phyloP scores from a whole-genome alignment of 2,329 filamentous ascomycete genomes.

The Proliferodiscus dingleyae region DNA sequence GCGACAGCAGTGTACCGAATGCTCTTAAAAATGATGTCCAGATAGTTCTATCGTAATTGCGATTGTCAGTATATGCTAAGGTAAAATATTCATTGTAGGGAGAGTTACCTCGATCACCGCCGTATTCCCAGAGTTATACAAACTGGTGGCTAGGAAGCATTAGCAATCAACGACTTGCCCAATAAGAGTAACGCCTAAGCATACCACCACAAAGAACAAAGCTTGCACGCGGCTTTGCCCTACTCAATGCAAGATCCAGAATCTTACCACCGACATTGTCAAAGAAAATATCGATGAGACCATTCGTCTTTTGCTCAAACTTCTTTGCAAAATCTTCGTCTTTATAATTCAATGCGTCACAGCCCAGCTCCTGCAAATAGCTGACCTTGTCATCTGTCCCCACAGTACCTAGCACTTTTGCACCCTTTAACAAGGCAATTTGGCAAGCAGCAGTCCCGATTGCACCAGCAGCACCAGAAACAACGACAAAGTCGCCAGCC shows the following conservation, averaged over 20 bases:
- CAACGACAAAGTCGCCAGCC: constrained; percentile 68
- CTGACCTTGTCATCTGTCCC: constrained; percentile 63
- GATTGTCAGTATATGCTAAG: too few relatives aligned
- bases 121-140: too few relatives aligned
- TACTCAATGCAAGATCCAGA: constrained; percentile 57
- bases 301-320: constrained; percentile 54
- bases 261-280: constrained; percentile 73
- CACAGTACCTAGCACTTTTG: constrained; percentile 56
- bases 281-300: constrained; percentile 65
- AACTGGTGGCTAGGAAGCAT: too few relatives aligned
- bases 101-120: too few relatives aligned
- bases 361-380: constrained; percentile 62
- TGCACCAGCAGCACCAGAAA: constrained; percentile 72
- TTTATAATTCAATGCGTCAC: constrained; percentile 70
- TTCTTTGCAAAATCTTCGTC: constrained; percentile 53
- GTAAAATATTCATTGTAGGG: too few relatives aligned
- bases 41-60: too few relatives aligned
- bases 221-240: constrained; percentile 57
- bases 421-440: constrained; percentile 70
- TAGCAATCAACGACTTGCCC: too few relatives aligned
- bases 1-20: too few relatives aligned
- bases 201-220: constrained; percentile 64
- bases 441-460: constrained; percentile 74
- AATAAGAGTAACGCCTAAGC: too few relatives aligned
- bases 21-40: too few relatives aligned